Conservation (phyloP, 257 asterid species). For the Nicotiana otophora region DNA sequence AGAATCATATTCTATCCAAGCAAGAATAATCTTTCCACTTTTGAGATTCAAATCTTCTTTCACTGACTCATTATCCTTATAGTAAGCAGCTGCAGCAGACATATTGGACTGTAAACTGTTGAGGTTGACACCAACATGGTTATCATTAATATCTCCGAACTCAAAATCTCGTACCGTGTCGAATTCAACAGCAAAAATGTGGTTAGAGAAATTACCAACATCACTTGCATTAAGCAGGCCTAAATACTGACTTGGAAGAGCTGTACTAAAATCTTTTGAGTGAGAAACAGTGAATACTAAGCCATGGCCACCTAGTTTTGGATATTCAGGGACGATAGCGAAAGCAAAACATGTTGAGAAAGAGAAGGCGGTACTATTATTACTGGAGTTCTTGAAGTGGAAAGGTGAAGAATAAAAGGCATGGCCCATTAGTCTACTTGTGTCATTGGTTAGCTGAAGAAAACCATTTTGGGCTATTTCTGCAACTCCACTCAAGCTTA, state of each 20-base stretch:
- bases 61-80: constrained; percentile 11
- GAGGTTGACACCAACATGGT: constrained; percentile 52
- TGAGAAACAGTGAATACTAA: constrained; percentile 47
- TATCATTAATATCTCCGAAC: constrained; percentile 45
- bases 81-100: constrained; percentile 45
- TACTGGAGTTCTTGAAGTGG: constrained; percentile 41
- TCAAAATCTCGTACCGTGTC: constrained; percentile 64
- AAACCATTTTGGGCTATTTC: constrained; percentile 30
- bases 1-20: constrained; percentile 62
- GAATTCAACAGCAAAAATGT: constrained; percentile 59
- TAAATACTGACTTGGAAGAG: constrained; percentile 59
- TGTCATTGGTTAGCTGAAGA: constrained; percentile 46
- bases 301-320: constrained; percentile 61
- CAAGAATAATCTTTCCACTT: constrained; percentile 37
- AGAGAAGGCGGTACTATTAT: constrained; percentile 27
- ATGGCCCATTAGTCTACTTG: constrained; percentile 41
- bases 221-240: constrained; percentile 49
- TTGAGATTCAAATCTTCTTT: constrained; percentile 35
- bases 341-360: constrained; percentile 59
- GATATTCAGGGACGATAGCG: constrained; percentile 52
- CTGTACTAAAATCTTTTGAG: constrained; percentile 19
- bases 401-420: constrained; percentile 46
- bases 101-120: constrained; percentile 38
- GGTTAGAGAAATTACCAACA: constrained; percentile 48
- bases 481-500: constrained; percentile 35